These are phyloP conservation scores for Jaminaea rosea DNA, from an alignment of 1,284 basidiomycete genomes.

Conservation along the genomic window DNA sequence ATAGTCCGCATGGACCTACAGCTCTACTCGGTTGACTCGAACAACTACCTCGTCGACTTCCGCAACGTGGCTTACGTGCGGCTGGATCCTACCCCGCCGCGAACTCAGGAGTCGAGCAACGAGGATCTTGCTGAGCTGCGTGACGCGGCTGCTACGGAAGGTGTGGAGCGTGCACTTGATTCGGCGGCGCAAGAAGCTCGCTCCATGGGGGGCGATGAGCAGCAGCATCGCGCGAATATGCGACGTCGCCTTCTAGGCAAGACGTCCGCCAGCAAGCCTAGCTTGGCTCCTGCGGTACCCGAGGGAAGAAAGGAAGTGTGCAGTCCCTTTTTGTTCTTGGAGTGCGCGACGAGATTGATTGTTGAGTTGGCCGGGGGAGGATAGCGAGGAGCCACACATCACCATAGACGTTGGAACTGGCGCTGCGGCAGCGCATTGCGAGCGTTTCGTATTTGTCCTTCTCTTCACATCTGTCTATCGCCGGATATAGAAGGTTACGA, in stretches of 20 bases:
- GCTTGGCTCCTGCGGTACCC: conserved; percentile 23
- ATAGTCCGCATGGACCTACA: conserved; percentile 80
- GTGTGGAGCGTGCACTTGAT: neutral
- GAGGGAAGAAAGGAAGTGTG: conserved; percentile 71
- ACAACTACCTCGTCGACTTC: conserved; percentile 97
- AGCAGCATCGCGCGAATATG: conserved; percentile 12
- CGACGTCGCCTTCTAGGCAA: conserved; percentile 15
- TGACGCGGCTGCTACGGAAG: conserved; percentile 12
- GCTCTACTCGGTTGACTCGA: conserved; percentile 85
- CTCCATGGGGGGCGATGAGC: neutral
- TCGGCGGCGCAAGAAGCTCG: neutral
- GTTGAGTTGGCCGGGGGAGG: conserved; percentile 12
- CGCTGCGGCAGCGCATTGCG: too few species aligned
- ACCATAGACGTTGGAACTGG: too few species aligned
- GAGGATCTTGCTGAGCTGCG: conserved; percentile 19
- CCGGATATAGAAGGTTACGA: too few species aligned
- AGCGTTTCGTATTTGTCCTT: too few species aligned
- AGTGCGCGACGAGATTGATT: conserved; percentile 68
- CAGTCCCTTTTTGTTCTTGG: conserved; percentile 87
- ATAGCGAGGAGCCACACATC: neutral
- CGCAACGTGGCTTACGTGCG: conserved; percentile 85
- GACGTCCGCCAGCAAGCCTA: conserved; percentile 18
- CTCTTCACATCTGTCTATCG: too few species aligned
- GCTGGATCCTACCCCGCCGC: conserved; percentile 41
- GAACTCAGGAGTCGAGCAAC: too few species aligned